A percentile compares a stretch with the other conserved stretches of the same genome.
phyloP scores from a whole-genome alignment of 2,329 filamentous ascomycete species.

The Westerdykella sp. region DNA sequence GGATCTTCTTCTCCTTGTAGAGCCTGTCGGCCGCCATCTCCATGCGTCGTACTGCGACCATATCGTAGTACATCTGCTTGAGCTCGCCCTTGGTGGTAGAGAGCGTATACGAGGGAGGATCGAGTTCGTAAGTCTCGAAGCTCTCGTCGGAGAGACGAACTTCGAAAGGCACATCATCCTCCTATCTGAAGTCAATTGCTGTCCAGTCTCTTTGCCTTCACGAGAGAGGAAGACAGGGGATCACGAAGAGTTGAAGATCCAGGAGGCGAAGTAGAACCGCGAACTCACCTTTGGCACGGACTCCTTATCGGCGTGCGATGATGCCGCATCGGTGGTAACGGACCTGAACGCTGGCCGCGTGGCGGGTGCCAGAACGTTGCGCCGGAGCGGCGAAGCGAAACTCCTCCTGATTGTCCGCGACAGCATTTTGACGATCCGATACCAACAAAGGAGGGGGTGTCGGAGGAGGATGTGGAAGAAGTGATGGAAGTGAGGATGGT shows the following conservation, averaged over 20 bases:
- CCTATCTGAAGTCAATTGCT: slow-evolving; percentile 48
- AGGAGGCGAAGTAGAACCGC: neutral
- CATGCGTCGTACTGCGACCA: slow-evolving; percentile 95
- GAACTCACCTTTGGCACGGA: slow-evolving; percentile 58
- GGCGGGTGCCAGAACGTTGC: slow-evolving; percentile 32
- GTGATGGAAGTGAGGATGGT: neutral
- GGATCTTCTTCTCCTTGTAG: slow-evolving; percentile 99
- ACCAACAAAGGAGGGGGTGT: neutral
- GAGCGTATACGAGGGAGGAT: slow-evolving; percentile 88
- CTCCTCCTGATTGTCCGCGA: slow-evolving; percentile 37
- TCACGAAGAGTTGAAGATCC: neutral
- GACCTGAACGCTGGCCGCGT: slow-evolving; percentile 48
- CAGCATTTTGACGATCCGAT: slow-evolving; percentile 28
- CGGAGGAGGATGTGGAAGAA: neutral
- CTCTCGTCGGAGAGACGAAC: slow-evolving; percentile 94
- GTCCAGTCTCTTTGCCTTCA: neutral
- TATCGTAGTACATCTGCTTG: slow-evolving; percentile 98
- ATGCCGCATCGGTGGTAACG: slow-evolving; percentile 94
- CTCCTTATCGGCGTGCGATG: slow-evolving; percentile 76
- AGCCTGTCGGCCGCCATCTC: slow-evolving; percentile 98
- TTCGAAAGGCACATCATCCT: slow-evolving; percentile 88
- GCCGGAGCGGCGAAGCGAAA: slow-evolving; percentile 36
- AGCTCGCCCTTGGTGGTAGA: slow-evolving; percentile 95
- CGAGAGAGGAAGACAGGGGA: neutral
- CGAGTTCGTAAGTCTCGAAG: slow-evolving; percentile 99